Conservation (phyloP, 768 basidiomycete species). For the Collybiopsis confluens region DNA sequence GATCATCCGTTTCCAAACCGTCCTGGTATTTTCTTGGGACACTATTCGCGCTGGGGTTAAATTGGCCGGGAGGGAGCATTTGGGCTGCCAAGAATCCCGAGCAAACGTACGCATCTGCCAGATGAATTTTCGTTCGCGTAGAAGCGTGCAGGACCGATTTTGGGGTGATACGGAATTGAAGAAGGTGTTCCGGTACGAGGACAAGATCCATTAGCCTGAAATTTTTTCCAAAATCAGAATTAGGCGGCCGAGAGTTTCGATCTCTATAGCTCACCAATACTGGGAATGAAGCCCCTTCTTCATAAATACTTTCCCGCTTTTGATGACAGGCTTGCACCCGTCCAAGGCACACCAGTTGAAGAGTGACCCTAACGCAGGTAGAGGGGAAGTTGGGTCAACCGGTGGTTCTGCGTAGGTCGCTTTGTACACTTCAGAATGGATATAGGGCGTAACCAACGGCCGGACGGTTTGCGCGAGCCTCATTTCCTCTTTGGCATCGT, state of each 20-base stretch:
- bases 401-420: conserved; percentile 48
- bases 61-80: conserved; percentile 61
- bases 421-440: conserved; percentile 35
- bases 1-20: conserved; percentile 83
- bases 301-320: conserved; percentile 69
- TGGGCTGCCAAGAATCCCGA: conserved; percentile 83
- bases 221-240: conserved; percentile 19
- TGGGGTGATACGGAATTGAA: conserved; percentile 65
- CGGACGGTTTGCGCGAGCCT: conserved; percentile 61
- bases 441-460: conserved; percentile 56
- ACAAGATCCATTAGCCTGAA: conserved; percentile 64
- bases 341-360: conserved; percentile 89
- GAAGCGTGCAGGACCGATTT: conserved; percentile 54
- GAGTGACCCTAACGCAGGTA: conserved; percentile 56
- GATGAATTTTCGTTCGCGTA: conserved; percentile 45
- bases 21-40: conserved; percentile 81
- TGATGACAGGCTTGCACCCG: conserved; percentile 71
- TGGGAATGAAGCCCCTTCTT: conserved; percentile 67
- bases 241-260: not conserved
- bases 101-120: conserved; percentile 75
- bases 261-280: conserved; percentile 59
- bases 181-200: conserved; percentile 70
- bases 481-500: conserved; percentile 80
- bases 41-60: conserved; percentile 43
- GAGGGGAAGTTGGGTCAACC: conserved; percentile 45